Evolutionary conservation across 2,329 filamentous ascomycete species (phyloP).

Genomic region (Colletotrichum sansevieriae): DNA sequence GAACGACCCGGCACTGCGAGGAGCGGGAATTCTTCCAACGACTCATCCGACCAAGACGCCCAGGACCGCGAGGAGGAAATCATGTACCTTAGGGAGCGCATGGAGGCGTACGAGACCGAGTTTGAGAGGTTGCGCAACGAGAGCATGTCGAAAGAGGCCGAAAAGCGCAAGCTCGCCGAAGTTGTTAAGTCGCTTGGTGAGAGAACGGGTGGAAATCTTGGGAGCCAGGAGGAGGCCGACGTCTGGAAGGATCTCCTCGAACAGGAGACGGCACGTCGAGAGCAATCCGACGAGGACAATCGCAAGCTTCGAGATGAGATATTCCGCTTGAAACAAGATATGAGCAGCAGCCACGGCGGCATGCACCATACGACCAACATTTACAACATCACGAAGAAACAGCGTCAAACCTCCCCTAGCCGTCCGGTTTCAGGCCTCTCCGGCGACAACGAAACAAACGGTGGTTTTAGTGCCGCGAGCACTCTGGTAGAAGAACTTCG

Average conservation of each 20-base stretch:
- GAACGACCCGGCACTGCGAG: constrained; percentile 71
- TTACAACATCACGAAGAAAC: constrained; percentile 73
- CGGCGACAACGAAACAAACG: constrained; percentile 63
- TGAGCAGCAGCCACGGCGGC: constrained; percentile 53
- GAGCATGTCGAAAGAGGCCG: constrained; percentile 81
- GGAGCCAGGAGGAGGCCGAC: constrained; percentile 75
- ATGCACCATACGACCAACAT: constrained; percentile 74
- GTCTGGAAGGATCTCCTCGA: constrained; percentile 97
- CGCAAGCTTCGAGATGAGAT: constrained; percentile 86
- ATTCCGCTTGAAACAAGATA: constrained; percentile 76
- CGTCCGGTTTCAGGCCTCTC: constrained; percentile 65
- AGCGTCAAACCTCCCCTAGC: constrained; percentile 61
- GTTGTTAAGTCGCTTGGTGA: constrained; percentile 72
- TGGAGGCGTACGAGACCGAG: constrained; percentile 86
- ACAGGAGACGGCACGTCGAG: constrained; percentile 88
- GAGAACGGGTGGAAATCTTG: constrained; percentile 63
- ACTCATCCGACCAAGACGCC: constrained; percentile 68
- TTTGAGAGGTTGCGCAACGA: constrained; percentile 87
- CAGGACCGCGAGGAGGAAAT: constrained; percentile 88
- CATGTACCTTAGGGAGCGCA: constrained; percentile 83
- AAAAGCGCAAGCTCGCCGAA: constrained; percentile 88
- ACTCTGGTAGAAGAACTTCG: constrained; percentile 83
- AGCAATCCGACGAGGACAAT: constrained; percentile 92
- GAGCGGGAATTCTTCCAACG: constrained; percentile 69
- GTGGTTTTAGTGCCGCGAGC: constrained; percentile 69